Evolutionary conservation across 2,329 filamentous ascomycete genomes (phyloP), one percentile per base, ranked within the genome.

Genomic region (Ophiocordyceps camponoti-floridani): DNA sequence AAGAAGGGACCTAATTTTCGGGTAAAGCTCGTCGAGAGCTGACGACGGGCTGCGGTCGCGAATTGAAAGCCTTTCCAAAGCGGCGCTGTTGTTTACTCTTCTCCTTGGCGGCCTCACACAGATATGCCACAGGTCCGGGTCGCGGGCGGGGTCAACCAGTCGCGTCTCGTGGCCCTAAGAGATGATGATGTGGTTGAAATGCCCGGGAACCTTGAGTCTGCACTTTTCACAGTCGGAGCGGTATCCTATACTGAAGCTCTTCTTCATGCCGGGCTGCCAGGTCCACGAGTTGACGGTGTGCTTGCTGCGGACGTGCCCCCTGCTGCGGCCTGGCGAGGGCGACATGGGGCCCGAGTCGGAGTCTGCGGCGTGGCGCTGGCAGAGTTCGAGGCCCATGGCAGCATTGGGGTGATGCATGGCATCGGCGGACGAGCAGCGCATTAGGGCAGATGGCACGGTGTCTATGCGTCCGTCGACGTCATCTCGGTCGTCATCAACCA

Each of bases 171-270:
- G 54, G 26, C 54, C 50, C 67, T 75, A 77, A 42, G 73, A 75
- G 53, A 78, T 70, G 50, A 85, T 77, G 47, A 87, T 84, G 60
- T 88, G 83, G 55, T 82, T 86, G 56, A 85, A 87, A 57, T 88
- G 83, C 1, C 83, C 83, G 0, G 83, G 82, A 8, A 85, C 79
- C 56, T 79, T 82, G 56, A 74, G 69, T 41, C 72, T 72, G 61
- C 83, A 88, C 60, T 86, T 86, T 48, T 86, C 82, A 57, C 83
- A 88, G 59, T 85, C 82, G 12, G 78, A 72, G 49, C 82, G 69
- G 62, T 81, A 87, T 43, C 83, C 83, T 75, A 87, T 85, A 53
- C 80, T 83, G 58, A 87, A 81, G 48, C 72, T 77, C 57, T 74
- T 75, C 62, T 81, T 82, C 71, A 76, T 77, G 50, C 74, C 73